These are phyloP conservation scores for Skeletonema marinoi DNA, from an alignment of 108 stramenopile species.

Conservation along the genomic window DNA sequence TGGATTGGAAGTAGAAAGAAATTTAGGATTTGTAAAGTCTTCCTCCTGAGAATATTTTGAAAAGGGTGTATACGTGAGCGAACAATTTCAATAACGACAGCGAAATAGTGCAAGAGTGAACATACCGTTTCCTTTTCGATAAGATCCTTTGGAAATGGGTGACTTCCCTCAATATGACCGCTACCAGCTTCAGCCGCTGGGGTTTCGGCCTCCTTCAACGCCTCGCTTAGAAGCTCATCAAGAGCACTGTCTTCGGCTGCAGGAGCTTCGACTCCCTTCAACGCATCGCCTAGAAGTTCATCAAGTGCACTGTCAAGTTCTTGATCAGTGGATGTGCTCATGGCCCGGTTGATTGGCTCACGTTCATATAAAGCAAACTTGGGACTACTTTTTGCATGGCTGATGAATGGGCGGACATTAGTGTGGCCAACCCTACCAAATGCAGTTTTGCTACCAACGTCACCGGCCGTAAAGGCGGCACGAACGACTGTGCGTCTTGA, in stretches of 20 bases:
- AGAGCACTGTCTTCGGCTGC: slow-evolving; percentile 48
- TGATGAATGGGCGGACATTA: background rate
- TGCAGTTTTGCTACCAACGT: background rate
- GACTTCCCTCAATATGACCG: slow-evolving; percentile 33
- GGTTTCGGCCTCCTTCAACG: slow-evolving; percentile 30
- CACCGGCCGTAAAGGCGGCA: slow-evolving; percentile 10
- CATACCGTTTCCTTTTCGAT: slow-evolving; percentile 26
- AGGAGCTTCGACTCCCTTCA: slow-evolving; percentile 17
- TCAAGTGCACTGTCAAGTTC: slow-evolving; percentile 66
- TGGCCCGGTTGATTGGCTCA: background rate
- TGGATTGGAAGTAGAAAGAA: slow-evolving; percentile 81
- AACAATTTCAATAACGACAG: slow-evolving; percentile 4
- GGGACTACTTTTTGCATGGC: background rate
- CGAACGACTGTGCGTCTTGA: slow-evolving; percentile 8
- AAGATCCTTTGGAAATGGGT: slow-evolving; percentile 29
- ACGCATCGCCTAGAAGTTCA: slow-evolving; percentile 52
- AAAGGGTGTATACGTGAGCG: background rate
- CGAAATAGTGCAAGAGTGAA: background rate
- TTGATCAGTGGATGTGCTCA: slow-evolving; percentile 51
- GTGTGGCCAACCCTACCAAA: background rate
- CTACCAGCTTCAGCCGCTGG: slow-evolving; percentile 11
- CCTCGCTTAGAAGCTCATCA: slow-evolving; percentile 56
- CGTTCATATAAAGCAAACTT: background rate
- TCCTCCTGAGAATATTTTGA: slow-evolving; percentile 9
- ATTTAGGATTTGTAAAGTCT: slow-evolving; percentile 72